These are phyloP conservation scores for Suillus discolor DNA, from an alignment of 768 basidiomycete species.

Conservation along the genomic window DNA sequence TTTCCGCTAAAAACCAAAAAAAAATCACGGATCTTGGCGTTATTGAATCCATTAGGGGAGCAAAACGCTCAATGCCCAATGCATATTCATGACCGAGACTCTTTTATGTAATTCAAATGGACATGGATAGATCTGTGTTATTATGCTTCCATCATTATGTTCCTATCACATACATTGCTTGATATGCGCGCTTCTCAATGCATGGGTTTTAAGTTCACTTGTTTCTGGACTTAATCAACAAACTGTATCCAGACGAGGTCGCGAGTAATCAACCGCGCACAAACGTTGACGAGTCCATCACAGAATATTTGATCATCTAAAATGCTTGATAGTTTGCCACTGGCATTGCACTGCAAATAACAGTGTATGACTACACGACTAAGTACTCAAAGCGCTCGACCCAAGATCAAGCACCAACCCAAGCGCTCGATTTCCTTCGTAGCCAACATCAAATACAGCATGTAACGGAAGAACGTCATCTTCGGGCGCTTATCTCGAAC, in stretches of 20 bases:
- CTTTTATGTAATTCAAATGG: not conserved
- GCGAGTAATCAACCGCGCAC: not conserved
- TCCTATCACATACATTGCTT: not conserved
- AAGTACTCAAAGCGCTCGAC: not conserved
- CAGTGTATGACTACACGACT: constrained; percentile 13
- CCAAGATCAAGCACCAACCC: not conserved
- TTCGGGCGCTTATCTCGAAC: not conserved
- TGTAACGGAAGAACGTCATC: not conserved
- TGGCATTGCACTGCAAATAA: not conserved
- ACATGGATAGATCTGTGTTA: not conserved
- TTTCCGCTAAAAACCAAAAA: too few species aligned
- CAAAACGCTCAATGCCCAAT: too few species aligned
- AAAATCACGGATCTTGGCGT: too few species aligned
- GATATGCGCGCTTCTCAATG: not conserved
- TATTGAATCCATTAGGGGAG: too few species aligned
- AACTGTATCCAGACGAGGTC: not conserved
- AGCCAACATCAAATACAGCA: not conserved
- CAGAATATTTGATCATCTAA: not conserved
- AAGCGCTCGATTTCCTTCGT: not conserved
- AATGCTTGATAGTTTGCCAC: not conserved
- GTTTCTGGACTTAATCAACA: not conserved
- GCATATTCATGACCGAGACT: too few species aligned
- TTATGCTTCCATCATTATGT: too few species aligned
- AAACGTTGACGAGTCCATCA: not conserved
- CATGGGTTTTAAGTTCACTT: not conserved